Conservation (phyloP, 129 eudicot genomes). For the Artemisia tridentata region DNA sequence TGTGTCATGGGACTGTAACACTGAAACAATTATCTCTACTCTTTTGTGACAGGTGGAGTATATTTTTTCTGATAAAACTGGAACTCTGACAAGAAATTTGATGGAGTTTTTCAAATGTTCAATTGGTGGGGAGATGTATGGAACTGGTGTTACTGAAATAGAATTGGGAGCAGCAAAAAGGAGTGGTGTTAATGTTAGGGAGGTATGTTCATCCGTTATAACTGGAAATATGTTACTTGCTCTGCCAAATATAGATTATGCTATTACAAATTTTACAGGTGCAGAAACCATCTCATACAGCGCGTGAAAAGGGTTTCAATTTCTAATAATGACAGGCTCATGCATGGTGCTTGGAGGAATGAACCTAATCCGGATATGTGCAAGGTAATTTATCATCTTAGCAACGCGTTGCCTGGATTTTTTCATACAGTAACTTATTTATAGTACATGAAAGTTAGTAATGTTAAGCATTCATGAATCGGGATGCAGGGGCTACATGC, state of each 20-base stretch:
- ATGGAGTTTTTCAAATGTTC: constrained; percentile 98
- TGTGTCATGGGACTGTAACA: neutral
- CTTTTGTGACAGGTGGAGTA: constrained; percentile 70
- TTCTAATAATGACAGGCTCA: no score
- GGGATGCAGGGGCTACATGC: no score
- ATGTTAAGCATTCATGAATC: no score
- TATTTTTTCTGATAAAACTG: constrained; percentile 75
- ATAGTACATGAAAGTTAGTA: no score
- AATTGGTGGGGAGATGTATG: constrained; percentile 80
- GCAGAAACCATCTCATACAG: no score
- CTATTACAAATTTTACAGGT: constrained; percentile 41
- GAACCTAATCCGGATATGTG: no score
- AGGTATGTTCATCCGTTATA: constrained; percentile 42
- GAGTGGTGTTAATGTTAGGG: constrained; percentile 47
- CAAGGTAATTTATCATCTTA: no score
- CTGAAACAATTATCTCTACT: neutral
- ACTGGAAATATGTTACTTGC: constrained; percentile 14
- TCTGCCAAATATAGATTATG: constrained; percentile 13
- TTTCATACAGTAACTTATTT: no score
- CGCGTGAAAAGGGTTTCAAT: no score
- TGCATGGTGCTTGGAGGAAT: no score
- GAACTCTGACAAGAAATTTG: constrained; percentile 82
- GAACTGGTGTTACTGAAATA: constrained; percentile 83
- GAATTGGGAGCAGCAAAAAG: constrained; percentile 89
- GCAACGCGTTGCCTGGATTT: no score